Evolutionary conservation across 306 rosid species (phyloP), one percentile per base, ranked within the genome.

Genomic region (Lathyrus tuberosus): DNA sequence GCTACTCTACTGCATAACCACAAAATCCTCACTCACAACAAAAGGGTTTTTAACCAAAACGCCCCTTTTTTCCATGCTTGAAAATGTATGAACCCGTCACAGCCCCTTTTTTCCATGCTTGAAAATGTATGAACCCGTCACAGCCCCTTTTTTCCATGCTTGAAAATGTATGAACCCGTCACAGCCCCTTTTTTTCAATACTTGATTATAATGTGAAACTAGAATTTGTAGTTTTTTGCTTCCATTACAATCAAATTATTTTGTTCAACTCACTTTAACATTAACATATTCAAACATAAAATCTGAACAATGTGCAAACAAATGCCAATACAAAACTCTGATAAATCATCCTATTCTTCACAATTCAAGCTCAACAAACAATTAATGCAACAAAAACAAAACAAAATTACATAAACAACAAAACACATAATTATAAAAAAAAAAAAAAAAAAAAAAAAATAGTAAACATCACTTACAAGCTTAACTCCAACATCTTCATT

Each of bases 401-500:
- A 14, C 26, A 40, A 17, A 41, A 43, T 7, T 1, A 58, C 49
- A 48, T 16, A 49, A 8, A 51, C 0, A 47, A 47, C 3, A 24
- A 2, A 1, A 24, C 12, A 51, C 1, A 16, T 0, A 17, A 17
- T 17, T 46, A 5, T 14, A 46, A 22, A 22, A 22, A n/a, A n/a
- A n/a, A n/a, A n/a, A 5, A n/a, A n/a, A 26, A 24, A 5, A n/a
- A n/a, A 26, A 24, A 54, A 2, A 9, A 54, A 24, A 10, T 10
- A 20, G 13, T 46, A 48, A 76, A 62, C 51, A 84, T 26, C 8
- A 56, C 98, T 84, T 72, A 92, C 98, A 52, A 92, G 92, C 88
- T 92, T 92, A 84, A 92, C 88, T 58, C 91, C 98, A 67, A 92
- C 96, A 78, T 92, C 96, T 70, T 92, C 96, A 40, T 89, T 89